A percentile compares a stretch with the other conserved stretches of the same genome.
These are phyloP conservation scores for Penicillium sp. DNA, from an alignment of 2,329 filamentous ascomycete species.

Conservation along the genomic window DNA sequence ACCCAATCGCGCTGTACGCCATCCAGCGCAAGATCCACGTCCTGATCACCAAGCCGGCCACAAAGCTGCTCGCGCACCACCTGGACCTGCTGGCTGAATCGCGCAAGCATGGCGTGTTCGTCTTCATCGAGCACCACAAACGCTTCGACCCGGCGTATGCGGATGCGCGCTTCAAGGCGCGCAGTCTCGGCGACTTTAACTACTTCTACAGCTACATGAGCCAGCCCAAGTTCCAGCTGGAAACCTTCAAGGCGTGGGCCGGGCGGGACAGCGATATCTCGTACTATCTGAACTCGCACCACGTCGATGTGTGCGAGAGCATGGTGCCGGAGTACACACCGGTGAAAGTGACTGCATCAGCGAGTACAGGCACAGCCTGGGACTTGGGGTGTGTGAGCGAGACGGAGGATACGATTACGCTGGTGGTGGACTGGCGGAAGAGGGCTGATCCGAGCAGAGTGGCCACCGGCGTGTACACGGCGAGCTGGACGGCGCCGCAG, in stretches of 20 bases:
- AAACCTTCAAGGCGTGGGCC: slow-evolving; percentile 94
- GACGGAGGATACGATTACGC: slow-evolving; percentile 90
- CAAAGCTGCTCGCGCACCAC: slow-evolving; percentile 79
- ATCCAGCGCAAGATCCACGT: slow-evolving; percentile 86
- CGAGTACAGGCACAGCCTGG: slow-evolving; percentile 73
- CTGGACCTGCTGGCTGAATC: slow-evolving; percentile 69
- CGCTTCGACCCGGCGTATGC: slow-evolving; percentile 90
- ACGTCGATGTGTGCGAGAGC: slow-evolving; percentile 86
- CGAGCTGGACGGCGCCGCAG: slow-evolving; percentile 90
- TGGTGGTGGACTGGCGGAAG: slow-evolving; percentile 84
- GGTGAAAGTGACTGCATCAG: slow-evolving; percentile 73
- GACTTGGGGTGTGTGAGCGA: slow-evolving; percentile 71
- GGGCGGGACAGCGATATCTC: slow-evolving; percentile 89
- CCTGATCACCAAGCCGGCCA: slow-evolving; percentile 88
- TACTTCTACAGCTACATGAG: slow-evolving; percentile 98
- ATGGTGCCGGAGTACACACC: slow-evolving; percentile 83
- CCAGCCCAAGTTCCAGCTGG: slow-evolving; percentile 83
- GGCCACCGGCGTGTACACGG: slow-evolving; percentile 86
- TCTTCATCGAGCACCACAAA: slow-evolving; percentile 96
- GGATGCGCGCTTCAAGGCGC: slow-evolving; percentile 74
- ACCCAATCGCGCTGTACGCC: slow-evolving; percentile 85
- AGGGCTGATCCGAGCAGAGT: slow-evolving; percentile 63
- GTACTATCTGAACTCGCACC: slow-evolving; percentile 94
- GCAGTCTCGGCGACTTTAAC: slow-evolving; percentile 86
- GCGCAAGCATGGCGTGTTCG: slow-evolving; percentile 72